Evolutionary conservation across 805 yeast species (phyloP), one percentile per base, ranked within the genome.

Genomic region (Cyberlindnera samutprakarnensis): DNA sequence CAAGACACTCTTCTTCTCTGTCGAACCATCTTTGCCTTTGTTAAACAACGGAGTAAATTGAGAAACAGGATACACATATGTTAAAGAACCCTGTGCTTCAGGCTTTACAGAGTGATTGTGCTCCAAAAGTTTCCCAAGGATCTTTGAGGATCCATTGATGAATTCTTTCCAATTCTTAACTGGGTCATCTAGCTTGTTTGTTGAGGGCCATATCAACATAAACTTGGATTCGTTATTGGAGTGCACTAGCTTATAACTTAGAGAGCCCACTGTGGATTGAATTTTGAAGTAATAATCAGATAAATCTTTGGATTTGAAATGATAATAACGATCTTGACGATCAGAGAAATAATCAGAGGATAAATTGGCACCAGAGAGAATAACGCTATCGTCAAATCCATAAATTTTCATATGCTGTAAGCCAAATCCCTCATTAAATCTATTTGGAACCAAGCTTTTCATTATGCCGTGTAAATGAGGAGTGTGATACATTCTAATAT

Each of bases 321-420:
- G 35, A 46, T 87, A 83, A 57, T 92, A 92, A 29, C 98, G 64
- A 56, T 92, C 98, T 54, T 92, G 98, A 42, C 98, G 74, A 56
- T 90, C 80, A 4, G 95, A 83, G 58, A 92, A 92, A 56, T 92
- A 92, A 58, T 92, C 98, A 23, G 72, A 64, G 0, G 96, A 85
- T 29, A 92, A 64, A 50, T 92, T 92, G 3, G 98, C 98, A 6
- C 97, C 98, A 13, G 83, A 72, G 20, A 92, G 65, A 14, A 92
- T 70, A 25, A 92, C 75, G 51, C 88, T 95, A 47, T 86, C 75
- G 54, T 92, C 98, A 48, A 88, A 77, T 2, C 98, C 98, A 54
- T 92, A 92, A 18, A 92, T 69, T 54, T 92, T 92, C 97, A 92
- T 92, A 53, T 92, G 98, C 56, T 92, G 98, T 31, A 92, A 67